Base-by-base conservation (phyloP, 805 yeast species). In the Candida taoyuanica region DNA sequence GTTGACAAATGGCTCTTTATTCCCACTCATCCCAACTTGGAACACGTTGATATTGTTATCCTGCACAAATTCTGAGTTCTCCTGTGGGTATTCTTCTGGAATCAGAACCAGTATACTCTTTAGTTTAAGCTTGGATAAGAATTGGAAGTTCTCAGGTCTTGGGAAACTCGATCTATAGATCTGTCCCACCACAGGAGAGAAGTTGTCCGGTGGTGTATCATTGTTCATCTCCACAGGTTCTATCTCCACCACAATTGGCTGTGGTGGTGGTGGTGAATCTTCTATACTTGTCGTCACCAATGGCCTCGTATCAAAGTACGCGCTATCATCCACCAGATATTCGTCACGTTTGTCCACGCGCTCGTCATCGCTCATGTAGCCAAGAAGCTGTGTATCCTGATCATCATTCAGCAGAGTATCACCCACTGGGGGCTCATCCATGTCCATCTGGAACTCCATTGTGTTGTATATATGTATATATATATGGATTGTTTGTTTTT, bases 21-120 rank as follows among this genome's bases (percentile, higher is more conserved):
- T 93, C 7, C 98, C 98, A 31, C 93, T 80, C 78, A 93, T 75
- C 1, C 97, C 96, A 27, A 91, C 79, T 60, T 88, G 98, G 55
- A 79, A 85, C 27, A 89, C 68, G 49, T 73, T 63, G 34, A 93
- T 87, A 16, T 70, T 70, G 34, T 86, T 70, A 28, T 69, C 64
- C 28, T 69, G 56, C 41, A 86, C 63, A 53, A 86, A 88, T 34
- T 76, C 76, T 27, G 59, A 49, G 53, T 89, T 87, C 46, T 84
- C 86, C 23, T 65, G 69, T 0, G 98, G 97, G 54, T 91, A 91
- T 18, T 82, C 88, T 56, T 93, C 98, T 0, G 97, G 95, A 12
- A 91, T 84, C 34, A 91, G 68, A 43, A 95, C 86, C 43, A 93
- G 63, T 4, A 93, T 75, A 9, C 91, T 77, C 53, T 81, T 85